Conservation (phyloP, 2,329 filamentous ascomycete species). For the Exophiala oligosperma region DNA sequence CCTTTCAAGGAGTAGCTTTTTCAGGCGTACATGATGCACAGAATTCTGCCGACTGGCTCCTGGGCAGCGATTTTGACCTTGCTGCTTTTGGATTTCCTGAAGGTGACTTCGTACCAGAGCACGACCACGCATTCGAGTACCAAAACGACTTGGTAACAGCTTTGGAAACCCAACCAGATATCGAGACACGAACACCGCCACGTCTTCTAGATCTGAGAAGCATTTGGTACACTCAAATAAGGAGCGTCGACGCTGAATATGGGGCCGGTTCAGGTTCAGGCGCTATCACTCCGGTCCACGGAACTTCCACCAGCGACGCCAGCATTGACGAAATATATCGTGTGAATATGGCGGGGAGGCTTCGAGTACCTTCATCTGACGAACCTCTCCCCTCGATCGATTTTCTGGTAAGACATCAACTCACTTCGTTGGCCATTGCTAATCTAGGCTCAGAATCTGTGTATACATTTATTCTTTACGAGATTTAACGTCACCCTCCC, state of each 20-base stretch:
- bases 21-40: background rate
- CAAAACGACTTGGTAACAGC: background rate
- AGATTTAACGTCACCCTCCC: conserved; percentile 29
- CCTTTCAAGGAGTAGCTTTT: background rate
- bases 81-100: conserved; percentile 7
- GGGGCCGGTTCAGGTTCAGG: conserved; percentile 5
- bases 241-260: background rate
- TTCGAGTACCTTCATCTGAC: background rate
- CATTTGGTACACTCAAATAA: conserved; percentile 10
- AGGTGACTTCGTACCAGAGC: background rate
- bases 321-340: conserved; percentile 14
- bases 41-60: conserved; percentile 13
- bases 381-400: conserved; percentile 8
- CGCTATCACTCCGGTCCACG: background rate
- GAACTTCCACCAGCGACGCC: background rate
- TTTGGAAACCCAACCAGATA: background rate
- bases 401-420: background rate
- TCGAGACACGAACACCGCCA: background rate
- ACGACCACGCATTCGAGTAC: background rate
- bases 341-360: background rate
- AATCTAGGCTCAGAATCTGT: conserved; percentile 21
- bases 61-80: conserved; percentile 16
- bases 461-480: conserved; percentile 31
- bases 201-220: conserved; percentile 8
- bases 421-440: background rate